phyloP scores from a whole-genome alignment of 306 rosid species.

The Canavalia ensiformis region DNA sequence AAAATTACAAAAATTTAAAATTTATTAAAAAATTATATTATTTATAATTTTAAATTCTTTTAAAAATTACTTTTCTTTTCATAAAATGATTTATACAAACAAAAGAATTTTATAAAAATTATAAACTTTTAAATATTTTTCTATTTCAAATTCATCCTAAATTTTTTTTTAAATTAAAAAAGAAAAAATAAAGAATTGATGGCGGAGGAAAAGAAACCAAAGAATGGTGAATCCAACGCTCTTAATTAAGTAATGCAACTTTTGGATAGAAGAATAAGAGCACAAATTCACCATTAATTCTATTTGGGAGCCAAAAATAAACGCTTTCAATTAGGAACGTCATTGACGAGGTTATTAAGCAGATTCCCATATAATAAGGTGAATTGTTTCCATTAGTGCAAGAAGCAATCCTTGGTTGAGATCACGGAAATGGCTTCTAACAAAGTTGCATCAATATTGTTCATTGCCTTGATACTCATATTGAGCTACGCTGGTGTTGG shows the following conservation, averaged over 20 bases:
- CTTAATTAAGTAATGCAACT: background rate
- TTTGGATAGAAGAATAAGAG: background rate
- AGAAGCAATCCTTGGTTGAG: background rate
- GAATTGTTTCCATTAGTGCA: background rate
- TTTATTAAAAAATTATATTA: too few species aligned
- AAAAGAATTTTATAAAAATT: too few species aligned
- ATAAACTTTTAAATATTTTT: too few species aligned
- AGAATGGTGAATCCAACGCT: background rate
- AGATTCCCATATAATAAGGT: background rate
- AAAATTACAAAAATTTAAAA: too few species aligned
- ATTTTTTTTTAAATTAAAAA: too few species aligned
- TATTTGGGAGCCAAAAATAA: background rate
- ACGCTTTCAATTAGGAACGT: background rate
- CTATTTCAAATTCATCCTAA: too few species aligned
- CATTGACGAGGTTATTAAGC: background rate
- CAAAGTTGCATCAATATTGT: constrained; percentile 4
- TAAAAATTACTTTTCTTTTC: too few species aligned
- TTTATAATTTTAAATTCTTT: too few species aligned
- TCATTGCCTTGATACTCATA: background rate
- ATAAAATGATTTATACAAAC: too few species aligned
- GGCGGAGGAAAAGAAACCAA: background rate
- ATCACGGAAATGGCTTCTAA: constrained; percentile 23
- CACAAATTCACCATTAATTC: background rate
- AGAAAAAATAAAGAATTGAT: too few species aligned
- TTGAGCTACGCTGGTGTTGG: background rate